Percentiles rank a stretch among this genome's conserved stretches.
phyloP scores from a whole-genome alignment of 2,329 filamentous ascomycete species.

The Alternaria arborescens region DNA sequence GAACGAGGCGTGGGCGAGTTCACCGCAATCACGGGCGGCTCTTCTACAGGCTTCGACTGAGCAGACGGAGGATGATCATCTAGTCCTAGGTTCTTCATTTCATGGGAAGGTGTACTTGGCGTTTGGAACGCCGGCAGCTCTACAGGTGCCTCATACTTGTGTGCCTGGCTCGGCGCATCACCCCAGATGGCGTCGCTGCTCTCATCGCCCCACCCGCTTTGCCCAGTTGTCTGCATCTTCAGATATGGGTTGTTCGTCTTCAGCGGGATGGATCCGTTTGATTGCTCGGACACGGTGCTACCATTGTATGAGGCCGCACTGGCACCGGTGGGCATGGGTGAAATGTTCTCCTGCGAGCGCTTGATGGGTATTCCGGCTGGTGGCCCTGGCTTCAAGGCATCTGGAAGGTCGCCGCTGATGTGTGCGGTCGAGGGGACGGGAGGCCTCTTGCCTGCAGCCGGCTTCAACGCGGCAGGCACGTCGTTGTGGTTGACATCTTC shows the following conservation, averaged over 20 bases:
- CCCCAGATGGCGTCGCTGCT: slow-evolving; percentile 53
- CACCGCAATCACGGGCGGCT: slow-evolving; percentile 43
- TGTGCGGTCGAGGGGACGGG: slow-evolving; percentile 19
- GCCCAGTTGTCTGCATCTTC: slow-evolving; percentile 49
- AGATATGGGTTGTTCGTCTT: slow-evolving; percentile 58
- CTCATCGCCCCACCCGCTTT: slow-evolving; percentile 48
- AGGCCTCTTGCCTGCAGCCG: slow-evolving; percentile 43
- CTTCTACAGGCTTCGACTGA: slow-evolving; percentile 27
- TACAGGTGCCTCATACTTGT: slow-evolving; percentile 46
- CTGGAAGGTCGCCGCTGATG: slow-evolving; percentile 33
- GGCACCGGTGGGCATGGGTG: slow-evolving; percentile 41
- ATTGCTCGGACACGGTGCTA: slow-evolving; percentile 43
- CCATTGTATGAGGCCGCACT: slow-evolving; percentile 39
- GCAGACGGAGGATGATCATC: slow-evolving; percentile 26
- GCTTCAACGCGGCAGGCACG: slow-evolving; percentile 48
- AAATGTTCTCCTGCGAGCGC: slow-evolving; percentile 39
- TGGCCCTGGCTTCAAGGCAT: slow-evolving; percentile 44
- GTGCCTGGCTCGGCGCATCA: slow-evolving; percentile 36
- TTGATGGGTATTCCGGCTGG: slow-evolving; percentile 43
- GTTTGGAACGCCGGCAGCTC: slow-evolving; percentile 55
- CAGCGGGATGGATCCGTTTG: slow-evolving; percentile 40
- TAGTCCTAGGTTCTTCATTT: slow-evolving; percentile 50
- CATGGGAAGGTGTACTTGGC: slow-evolving; percentile 50
- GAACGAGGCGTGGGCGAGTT: slow-evolving; percentile 30
- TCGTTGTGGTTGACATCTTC: slow-evolving; percentile 43